Percentiles rank a stretch among this genome's conserved stretches.
Evolutionary conservation across 2,329 filamentous ascomycete species (phyloP).

Genomic region (Madurella mycetomatis): DNA sequence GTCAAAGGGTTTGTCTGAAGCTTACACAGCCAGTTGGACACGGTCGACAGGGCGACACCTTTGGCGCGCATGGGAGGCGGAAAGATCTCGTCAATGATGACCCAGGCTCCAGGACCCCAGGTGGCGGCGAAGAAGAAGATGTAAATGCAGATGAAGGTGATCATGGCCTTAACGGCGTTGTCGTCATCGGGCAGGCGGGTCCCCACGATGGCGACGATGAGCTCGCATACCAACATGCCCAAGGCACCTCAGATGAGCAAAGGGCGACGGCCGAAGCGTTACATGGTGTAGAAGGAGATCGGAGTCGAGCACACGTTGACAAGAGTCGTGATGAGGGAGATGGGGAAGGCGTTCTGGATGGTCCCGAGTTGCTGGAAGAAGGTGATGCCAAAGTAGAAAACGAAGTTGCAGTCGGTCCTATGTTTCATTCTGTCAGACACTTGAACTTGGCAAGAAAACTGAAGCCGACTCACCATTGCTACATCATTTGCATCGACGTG

Average conservation of each 20-base stretch:
- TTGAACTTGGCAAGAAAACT: neutral
- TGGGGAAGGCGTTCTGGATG: slow-evolving; percentile 64
- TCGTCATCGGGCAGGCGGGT: slow-evolving; percentile 42
- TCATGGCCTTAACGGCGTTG: slow-evolving; percentile 46
- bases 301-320: slow-evolving; percentile 71
- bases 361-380: slow-evolving; percentile 64
- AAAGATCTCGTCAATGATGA: slow-evolving; percentile 71
- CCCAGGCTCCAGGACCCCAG: slow-evolving; percentile 65
- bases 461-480: slow-evolving; percentile 47
- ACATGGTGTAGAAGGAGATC: slow-evolving; percentile 67
- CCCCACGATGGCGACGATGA: slow-evolving; percentile 62
- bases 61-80: slow-evolving; percentile 68
- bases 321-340: slow-evolving; percentile 66
- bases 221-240: slow-evolving; percentile 67
- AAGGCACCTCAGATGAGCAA: slow-evolving; percentile 65
- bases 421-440: neutral
- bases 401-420: slow-evolving; percentile 60
- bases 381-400: slow-evolving; percentile 66
- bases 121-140: slow-evolving; percentile 75
- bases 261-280: slow-evolving; percentile 63
- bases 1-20: neutral
- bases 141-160: slow-evolving; percentile 73
- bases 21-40: slow-evolving; percentile 51
- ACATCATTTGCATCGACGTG: slow-evolving; percentile 56
- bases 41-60: slow-evolving; percentile 61